Conservation (phyloP, 495 filamentous ascomycete genomes). For the Hypoxylon cercidicola region DNA sequence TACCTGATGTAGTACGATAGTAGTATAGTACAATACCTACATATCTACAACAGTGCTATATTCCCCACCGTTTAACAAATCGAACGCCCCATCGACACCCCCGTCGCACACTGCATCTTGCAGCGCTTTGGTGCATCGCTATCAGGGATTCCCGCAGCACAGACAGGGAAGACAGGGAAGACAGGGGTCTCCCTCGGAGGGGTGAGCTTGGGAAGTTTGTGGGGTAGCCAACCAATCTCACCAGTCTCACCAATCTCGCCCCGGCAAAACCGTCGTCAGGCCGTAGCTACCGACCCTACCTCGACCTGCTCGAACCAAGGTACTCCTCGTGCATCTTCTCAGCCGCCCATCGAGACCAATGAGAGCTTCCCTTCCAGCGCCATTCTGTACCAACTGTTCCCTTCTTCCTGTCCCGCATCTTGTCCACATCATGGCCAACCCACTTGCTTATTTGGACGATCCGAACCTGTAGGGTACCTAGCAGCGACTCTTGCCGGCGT, state of each 20-base stretch:
- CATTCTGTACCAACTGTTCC: too few relatives aligned
- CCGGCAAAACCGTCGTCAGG: slow-evolving; percentile 37
- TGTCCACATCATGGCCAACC: slow-evolving; percentile 33
- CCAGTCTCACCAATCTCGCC: slow-evolving; percentile 21
- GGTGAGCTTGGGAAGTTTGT: slow-evolving; percentile 27
- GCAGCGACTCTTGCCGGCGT: slow-evolving; percentile 39
- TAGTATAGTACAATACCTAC: slow-evolving; percentile 2
- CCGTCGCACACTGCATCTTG: slow-evolving; percentile 29
- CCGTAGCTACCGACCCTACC: slow-evolving; percentile 38
- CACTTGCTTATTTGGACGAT: slow-evolving; percentile 45
- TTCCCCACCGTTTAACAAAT: slow-evolving; percentile 20
- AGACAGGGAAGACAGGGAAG: slow-evolving; percentile 12
- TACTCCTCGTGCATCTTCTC: slow-evolving; percentile 36
- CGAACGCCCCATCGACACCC: not conserved
- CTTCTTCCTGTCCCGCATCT: not conserved
- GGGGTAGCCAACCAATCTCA: slow-evolving; percentile 44
- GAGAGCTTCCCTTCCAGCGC: not conserved
- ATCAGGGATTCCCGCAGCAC: slow-evolving; percentile 29
- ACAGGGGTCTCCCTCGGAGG: slow-evolving; percentile 10
- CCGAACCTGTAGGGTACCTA: slow-evolving; percentile 37
- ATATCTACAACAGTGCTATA: not conserved
- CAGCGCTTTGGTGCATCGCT: slow-evolving; percentile 23
- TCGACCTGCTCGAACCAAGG: slow-evolving; percentile 39
- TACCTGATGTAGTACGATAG: too few relatives aligned
- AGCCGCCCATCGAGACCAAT: slow-evolving; percentile 34